Evolutionary conservation across 371 early-diverging fungal genomes (phyloP), one percentile per base, ranked within the genome.

Genomic region (Mucor racemosus): DNA sequence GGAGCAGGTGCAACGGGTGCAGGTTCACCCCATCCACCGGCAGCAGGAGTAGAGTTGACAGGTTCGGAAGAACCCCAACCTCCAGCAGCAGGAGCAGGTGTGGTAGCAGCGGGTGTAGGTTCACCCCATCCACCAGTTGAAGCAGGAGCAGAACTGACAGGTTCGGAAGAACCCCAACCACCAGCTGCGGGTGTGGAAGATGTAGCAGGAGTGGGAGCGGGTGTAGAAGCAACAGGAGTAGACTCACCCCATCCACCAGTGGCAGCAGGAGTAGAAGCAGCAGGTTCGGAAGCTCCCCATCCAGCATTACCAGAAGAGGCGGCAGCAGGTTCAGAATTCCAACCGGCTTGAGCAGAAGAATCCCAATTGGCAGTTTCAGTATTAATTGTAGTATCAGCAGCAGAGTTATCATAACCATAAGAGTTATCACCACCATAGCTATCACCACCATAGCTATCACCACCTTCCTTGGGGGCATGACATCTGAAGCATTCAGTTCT

Each of bases 401-500:
- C 7, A 54, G 50, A 58, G 58, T 61, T 26, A 42, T 59, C 42
- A 55, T 50, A 60, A 50, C 55, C 73, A 44, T 75, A 73, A 54
- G 68, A 66, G 39, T 73, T 69, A 55, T 58, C 66, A 34, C 53
- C 75, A 21, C 48, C 73, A 44, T 75, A 74, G 39, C 73, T 69
- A 55, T 58, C 66, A 34, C 53, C 75, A n/a, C 48, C 54, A 61
- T 69, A 71, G 55, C 65, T 68, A 56, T 64, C 74, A 14, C 69
- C 73, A 36, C 79, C 82, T 34, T 81, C 79, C 67, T 86, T 85
- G 31, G 86, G 78, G n/a, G 86, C 80, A 35, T 81, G 75, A 60
- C 92, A 92, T 67, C 85, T 86, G 82, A 88, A 88, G 73, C 92
- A 92, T 62, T 84, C 85, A 40, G 73, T 74, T 62, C 90, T 74